Percentiles rank a stretch among this genome's conserved stretches.
phyloP scores from a whole-genome alignment of 106 monocot genomes.

The Amphibolis antarctica region DNA sequence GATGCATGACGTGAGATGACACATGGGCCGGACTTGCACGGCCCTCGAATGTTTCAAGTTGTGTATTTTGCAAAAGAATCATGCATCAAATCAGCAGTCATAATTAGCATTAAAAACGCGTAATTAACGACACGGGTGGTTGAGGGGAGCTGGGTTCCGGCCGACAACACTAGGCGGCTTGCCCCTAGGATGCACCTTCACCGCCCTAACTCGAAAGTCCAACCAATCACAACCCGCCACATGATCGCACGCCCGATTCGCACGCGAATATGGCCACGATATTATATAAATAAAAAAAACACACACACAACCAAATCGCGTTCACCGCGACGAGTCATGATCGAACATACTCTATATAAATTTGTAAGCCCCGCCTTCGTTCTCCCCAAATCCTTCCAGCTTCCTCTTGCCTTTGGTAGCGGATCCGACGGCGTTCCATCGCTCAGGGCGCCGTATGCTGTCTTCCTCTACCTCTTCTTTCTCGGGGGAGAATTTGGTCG shows the following conservation, averaged over 20 bases:
- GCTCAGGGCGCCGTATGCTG: background rate
- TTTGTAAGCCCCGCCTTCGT: too few relatives aligned
- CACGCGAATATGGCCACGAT: background rate
- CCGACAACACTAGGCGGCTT: background rate
- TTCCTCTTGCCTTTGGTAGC: background rate
- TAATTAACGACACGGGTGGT: background rate
- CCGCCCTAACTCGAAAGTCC: background rate
- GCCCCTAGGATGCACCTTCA: background rate
- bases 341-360: background rate
- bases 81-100: background rate
- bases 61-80: too few relatives aligned
- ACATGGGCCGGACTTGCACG: too few relatives aligned
- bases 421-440: too few relatives aligned
- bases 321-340: background rate
- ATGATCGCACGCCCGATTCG: background rate
- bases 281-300: background rate
- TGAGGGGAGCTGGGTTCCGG: background rate
- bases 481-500: background rate
- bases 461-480: background rate
- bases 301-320: background rate
- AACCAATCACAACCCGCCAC: background rate
- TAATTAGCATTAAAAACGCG: background rate
- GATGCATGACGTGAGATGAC: too few relatives aligned
- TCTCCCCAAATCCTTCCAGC: background rate
- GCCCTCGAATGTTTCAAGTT: too few relatives aligned